A percentile compares a stretch with the other conserved stretches of the same genome.
Evolutionary conservation across 306 rosid species (phyloP).

Genomic region (Cucumis melo): DNA sequence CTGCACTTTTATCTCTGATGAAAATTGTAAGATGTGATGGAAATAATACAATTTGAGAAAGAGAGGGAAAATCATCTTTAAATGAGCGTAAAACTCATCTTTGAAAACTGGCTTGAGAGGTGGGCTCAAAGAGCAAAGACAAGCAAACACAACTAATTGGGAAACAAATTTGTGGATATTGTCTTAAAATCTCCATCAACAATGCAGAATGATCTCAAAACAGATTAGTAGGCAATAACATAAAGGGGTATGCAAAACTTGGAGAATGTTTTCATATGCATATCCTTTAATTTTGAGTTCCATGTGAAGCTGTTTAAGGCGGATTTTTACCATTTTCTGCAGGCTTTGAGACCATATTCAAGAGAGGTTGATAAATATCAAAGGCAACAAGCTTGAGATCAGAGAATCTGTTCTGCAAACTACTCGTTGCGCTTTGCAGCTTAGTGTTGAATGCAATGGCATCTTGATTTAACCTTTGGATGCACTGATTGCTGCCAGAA

Average conservation of each 20-base stretch:
- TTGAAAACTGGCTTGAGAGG: background rate
- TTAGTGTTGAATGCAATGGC: slow-evolving; percentile 44
- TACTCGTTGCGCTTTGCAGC: slow-evolving; percentile 28
- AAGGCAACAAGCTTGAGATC: slow-evolving; percentile 39
- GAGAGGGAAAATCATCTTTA: background rate
- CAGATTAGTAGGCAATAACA: background rate
- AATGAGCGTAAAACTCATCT: background rate
- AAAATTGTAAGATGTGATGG: background rate
- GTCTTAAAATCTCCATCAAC: background rate
- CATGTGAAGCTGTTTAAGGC: background rate
- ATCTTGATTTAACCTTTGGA: slow-evolving; percentile 32
- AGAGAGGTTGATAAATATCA: slow-evolving; percentile 39
- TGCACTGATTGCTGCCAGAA: slow-evolving; percentile 41
- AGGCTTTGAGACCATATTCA: slow-evolving; percentile 29
- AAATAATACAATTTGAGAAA: background rate
- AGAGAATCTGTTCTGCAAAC: slow-evolving; percentile 24
- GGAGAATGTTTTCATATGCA: background rate
- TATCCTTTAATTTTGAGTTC: background rate
- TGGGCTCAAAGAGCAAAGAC: background rate
- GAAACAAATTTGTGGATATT: background rate
- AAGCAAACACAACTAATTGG: background rate
- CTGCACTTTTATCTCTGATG: background rate
- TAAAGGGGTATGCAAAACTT: background rate
- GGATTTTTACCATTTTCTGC: slow-evolving; percentile 23
- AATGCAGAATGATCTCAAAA: background rate